Conservation (phyloP, 2,329 filamentous ascomycete genomes). For the Ceratocystis papillata region DNA sequence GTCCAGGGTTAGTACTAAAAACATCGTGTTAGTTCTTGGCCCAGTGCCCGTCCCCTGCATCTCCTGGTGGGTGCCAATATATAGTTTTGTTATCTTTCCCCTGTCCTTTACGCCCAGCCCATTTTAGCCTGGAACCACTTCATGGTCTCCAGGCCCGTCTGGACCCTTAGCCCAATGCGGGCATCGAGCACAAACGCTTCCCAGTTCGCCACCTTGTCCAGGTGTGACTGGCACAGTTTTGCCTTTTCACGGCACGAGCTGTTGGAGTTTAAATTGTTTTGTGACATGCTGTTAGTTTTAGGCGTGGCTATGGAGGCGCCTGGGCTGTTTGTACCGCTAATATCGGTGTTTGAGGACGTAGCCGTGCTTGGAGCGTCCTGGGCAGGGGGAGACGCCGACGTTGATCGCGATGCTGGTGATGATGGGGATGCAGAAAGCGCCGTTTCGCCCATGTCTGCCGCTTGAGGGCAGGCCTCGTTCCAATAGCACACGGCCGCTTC, state of each 20-base stretch:
- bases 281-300: neutral
- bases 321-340: neutral
- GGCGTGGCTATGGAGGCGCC: neutral
- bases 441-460: constrained; percentile 25
- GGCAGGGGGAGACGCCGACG: constrained; percentile 7
- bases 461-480: constrained; percentile 49
- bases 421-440: neutral
- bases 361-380: neutral
- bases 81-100: neutral
- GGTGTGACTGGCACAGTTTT: constrained; percentile 50
- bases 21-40: neutral
- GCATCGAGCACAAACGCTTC: constrained; percentile 63
- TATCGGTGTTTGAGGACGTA: neutral
- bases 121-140: constrained; percentile 42
- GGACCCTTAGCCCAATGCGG: constrained; percentile 61
- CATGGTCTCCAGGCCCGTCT: constrained; percentile 57
- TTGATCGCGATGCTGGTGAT: neutral
- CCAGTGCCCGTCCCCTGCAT: neutral
- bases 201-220: constrained; percentile 60
- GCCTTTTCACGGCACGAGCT: constrained; percentile 40
- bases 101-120: constrained; percentile 28
- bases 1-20: neutral
- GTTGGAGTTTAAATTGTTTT: constrained; percentile 27
- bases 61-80: neutral
- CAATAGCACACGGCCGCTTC: constrained; percentile 77